Evolutionary conservation across 176 grass and related monocot species (phyloP).

Genomic region (Oryza meridionalis): DNA sequence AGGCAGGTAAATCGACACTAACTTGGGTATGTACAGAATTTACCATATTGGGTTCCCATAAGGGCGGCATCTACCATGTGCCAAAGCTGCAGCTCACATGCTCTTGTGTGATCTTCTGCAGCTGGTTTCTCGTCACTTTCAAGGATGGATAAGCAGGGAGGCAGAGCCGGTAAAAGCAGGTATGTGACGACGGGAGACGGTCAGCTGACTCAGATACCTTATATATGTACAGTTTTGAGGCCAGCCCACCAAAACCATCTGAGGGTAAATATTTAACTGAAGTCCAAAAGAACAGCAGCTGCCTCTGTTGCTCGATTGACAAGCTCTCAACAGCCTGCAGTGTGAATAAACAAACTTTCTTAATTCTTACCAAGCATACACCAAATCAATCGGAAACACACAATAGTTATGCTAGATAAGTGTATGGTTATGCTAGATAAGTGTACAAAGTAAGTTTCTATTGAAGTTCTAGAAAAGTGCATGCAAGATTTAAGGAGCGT

Average conservation of each 20-base stretch:
- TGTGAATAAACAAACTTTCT: slow-evolving; percentile 12
- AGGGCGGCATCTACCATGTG: slow-evolving; percentile 55
- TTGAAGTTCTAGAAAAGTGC: not conserved
- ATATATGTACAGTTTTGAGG: slow-evolving; percentile 88
- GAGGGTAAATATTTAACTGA: slow-evolving; percentile 89
- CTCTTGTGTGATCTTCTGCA: slow-evolving; percentile 83
- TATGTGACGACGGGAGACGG: slow-evolving; percentile 84
- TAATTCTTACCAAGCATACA: slow-evolving; percentile 8
- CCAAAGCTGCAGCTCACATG: slow-evolving; percentile 94
- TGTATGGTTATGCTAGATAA: slow-evolving; percentile 1
- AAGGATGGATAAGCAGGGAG: slow-evolving; percentile 72
- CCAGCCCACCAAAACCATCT: slow-evolving; percentile 82
- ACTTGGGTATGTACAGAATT: slow-evolving; percentile 57
- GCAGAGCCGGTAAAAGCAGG: slow-evolving; percentile 95
- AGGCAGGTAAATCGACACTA: slow-evolving; percentile 30
- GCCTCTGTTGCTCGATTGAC: slow-evolving; percentile 74
- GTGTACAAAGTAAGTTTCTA: not conserved
- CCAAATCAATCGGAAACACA: slow-evolving; percentile 8
- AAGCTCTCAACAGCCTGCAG: slow-evolving; percentile 79
- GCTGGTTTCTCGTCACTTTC: slow-evolving; percentile 56
- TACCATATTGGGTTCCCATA: slow-evolving; percentile 33
- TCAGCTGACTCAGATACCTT: slow-evolving; percentile 67
- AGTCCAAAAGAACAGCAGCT: slow-evolving; percentile 95
- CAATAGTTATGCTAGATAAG: not conserved
- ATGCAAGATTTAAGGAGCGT: not conserved